These are phyloP conservation scores for Dactylellina cionopaga DNA, from an alignment of 2,329 filamentous ascomycete genomes.

Conservation along the genomic window DNA sequence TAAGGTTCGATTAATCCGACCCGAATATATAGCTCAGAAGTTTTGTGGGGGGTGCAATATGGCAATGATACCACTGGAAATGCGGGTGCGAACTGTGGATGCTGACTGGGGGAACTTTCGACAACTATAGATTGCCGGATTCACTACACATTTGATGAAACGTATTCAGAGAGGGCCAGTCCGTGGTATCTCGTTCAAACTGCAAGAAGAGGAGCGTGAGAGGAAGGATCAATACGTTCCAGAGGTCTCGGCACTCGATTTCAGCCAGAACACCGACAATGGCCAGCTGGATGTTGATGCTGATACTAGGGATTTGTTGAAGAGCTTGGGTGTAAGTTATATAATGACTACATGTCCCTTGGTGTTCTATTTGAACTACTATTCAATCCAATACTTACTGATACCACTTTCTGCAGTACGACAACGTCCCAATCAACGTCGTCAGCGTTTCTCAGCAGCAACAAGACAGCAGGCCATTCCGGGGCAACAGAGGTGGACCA, in stretches of 20 bases:
- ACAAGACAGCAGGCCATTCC: conserved; percentile 58
- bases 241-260: conserved; percentile 98
- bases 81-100: conserved; percentile 1
- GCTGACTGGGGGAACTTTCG: conserved; percentile 33
- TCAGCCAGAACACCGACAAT: conserved; percentile 90
- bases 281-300: conserved; percentile 93
- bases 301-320: conserved; percentile 99
- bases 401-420: conserved; percentile 73
- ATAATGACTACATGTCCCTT: not conserved
- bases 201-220: conserved; percentile 99
- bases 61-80: conserved; percentile 4
- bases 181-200: conserved; percentile 99
- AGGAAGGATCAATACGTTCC: conserved; percentile 99
- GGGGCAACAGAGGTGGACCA: conserved; percentile 55
- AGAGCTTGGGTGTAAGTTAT: conserved; percentile 93
- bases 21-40: not conserved
- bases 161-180: conserved; percentile 99
- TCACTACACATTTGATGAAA: conserved; percentile 99
- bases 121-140: conserved; percentile 82
- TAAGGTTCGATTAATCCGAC: conserved; percentile 73
- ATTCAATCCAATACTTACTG: conserved; percentile 59
- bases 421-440: conserved; percentile 96
- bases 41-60: not conserved
- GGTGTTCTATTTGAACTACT: conserved; percentile 74
- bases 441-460: conserved; percentile 89